Percentiles rank a stretch among this genome's conserved stretches.
These are phyloP conservation scores for Leccinum fibrillosum DNA, from an alignment of 768 basidiomycete genomes.

Conservation along the genomic window DNA sequence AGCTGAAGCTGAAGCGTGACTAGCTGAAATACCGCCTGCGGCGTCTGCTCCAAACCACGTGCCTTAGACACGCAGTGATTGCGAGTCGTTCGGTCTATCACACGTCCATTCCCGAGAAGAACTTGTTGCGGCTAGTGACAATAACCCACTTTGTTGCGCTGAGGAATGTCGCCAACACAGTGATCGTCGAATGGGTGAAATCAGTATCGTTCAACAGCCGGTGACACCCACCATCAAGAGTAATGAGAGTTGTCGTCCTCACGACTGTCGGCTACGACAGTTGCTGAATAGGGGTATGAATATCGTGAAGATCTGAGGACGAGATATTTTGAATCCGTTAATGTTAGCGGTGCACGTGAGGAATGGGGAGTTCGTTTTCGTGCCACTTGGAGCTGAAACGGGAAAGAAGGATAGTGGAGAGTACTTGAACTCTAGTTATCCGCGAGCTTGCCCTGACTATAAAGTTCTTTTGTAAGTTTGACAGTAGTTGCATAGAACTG, in stretches of 20 bases:
- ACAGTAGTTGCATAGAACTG: background rate
- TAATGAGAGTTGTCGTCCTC: background rate
- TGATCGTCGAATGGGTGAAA: background rate
- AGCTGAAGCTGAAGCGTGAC: background rate
- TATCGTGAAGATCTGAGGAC: background rate
- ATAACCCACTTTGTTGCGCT: background rate
- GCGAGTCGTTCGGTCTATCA: background rate
- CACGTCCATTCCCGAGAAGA: background rate
- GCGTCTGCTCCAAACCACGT: background rate
- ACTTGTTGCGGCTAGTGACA: background rate
- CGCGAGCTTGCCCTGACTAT: background rate
- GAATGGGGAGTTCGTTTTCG: background rate
- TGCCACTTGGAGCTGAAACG: background rate
- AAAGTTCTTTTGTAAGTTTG: background rate
- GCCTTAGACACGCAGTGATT: background rate
- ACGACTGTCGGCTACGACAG: background rate
- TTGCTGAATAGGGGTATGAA: background rate
- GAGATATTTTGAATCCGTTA: background rate
- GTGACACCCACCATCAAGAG: background rate
- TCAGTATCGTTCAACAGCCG: background rate
- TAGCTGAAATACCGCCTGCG: too few species aligned
- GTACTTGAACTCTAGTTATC: background rate
- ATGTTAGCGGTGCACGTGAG: background rate
- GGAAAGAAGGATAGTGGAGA: background rate
- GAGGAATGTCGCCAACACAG: background rate